These are phyloP conservation scores for Apophysomyces variabilis DNA, from an alignment of 371 early-diverging fungal species.

Conservation along the genomic window DNA sequence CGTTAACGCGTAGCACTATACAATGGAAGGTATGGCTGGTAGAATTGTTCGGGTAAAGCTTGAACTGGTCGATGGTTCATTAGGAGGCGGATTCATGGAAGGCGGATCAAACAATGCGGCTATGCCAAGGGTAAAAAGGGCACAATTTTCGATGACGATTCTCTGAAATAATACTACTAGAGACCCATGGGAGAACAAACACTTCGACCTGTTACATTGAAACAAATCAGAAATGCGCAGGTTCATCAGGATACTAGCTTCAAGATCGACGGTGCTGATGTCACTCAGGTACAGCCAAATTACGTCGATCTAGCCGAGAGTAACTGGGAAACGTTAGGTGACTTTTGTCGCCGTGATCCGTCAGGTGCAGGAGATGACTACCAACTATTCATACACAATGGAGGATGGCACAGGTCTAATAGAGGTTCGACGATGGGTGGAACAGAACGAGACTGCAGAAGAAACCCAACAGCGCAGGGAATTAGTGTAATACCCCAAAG, in stretches of 20 bases:
- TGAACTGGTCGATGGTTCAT: neutral
- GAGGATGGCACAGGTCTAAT: conserved; percentile 82
- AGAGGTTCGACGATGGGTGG: conserved; percentile 71
- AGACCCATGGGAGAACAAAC: conserved; percentile 48
- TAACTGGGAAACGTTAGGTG: conserved; percentile 33
- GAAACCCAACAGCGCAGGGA: conserved; percentile 28
- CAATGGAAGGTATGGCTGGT: neutral
- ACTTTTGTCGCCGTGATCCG: conserved; percentile 72
- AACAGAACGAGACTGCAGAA: conserved; percentile 41
- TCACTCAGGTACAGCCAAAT: conserved; percentile 55
- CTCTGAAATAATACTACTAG: conserved; percentile 15
- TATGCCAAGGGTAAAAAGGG: neutral
- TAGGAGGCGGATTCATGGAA: conserved; percentile 3
- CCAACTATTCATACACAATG: conserved; percentile 63
- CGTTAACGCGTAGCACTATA: neutral
- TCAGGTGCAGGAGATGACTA: conserved; percentile 51
- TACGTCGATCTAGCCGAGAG: conserved; percentile 5
- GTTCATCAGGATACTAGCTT: conserved; percentile 57
- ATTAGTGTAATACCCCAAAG: conserved; percentile 10
- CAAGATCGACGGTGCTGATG: conserved; percentile 66
- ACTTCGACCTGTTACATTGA: conserved; percentile 76
- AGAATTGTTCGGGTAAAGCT: neutral
- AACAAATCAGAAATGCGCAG: conserved; percentile 60
- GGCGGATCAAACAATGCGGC: neutral
- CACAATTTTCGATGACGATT: neutral